These are phyloP conservation scores for Acanthamoeba royreba DNA, from an alignment of 208 protist genomes.

Conservation along the genomic window DNA sequence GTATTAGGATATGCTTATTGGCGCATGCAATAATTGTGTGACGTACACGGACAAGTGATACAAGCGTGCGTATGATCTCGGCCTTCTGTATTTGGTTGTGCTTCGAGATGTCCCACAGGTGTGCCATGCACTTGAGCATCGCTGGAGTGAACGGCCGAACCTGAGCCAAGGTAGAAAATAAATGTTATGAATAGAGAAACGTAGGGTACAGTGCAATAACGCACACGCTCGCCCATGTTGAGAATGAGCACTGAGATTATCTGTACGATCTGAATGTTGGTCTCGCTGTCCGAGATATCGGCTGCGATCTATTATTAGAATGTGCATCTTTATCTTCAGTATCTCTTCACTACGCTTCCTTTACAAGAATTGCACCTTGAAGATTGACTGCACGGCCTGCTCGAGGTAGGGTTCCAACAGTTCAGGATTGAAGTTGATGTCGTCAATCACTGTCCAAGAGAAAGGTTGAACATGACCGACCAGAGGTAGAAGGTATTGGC, in stretches of 20 bases:
- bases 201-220: background rate
- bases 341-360: background rate
- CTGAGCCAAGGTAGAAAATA: background rate
- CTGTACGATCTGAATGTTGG: conserved; percentile 30
- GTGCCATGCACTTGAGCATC: background rate
- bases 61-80: background rate
- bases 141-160: background rate
- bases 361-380: background rate
- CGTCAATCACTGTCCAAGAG: conserved; percentile 1
- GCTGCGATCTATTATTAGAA: background rate
- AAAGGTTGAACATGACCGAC: background rate
- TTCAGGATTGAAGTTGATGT: background rate
- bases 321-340: background rate
- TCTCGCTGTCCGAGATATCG: conserved; percentile 27
- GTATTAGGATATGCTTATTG: too few relatives aligned
- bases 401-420: background rate
- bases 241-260: conserved; percentile 26
- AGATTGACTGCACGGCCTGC: background rate
- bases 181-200: background rate
- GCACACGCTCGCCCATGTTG: background rate
- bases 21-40: too few relatives aligned
- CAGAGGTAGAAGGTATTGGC: too few relatives aligned
- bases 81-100: conserved; percentile 30
- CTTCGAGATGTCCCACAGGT: conserved; percentile 6
- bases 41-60: background rate